Percentiles rank a stretch among this genome's conserved stretches.
Evolutionary conservation across 1,284 basidiomycete species (phyloP).

Genomic region (Fomitiporia mediterranea): DNA sequence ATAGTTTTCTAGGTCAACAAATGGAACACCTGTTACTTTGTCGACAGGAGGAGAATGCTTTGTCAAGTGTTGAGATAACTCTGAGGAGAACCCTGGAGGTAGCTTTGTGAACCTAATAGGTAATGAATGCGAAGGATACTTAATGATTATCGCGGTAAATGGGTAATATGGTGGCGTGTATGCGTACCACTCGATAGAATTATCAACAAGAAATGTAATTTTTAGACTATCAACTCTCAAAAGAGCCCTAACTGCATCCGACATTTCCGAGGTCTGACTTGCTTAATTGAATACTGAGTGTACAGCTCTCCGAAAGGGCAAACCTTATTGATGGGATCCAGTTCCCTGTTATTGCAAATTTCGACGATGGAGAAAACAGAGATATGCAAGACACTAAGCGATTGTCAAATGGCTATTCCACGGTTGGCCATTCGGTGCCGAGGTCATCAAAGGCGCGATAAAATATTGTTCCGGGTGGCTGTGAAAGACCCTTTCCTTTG

Average conservation of each 20-base stretch:
- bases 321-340: too few relatives aligned
- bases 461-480: neutral
- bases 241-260: neutral
- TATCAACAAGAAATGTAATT: constrained; percentile 72
- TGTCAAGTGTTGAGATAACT: constrained; percentile 58
- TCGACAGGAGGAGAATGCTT: constrained; percentile 47
- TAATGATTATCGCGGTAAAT: too few relatives aligned
- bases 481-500: neutral
- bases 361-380: too few relatives aligned
- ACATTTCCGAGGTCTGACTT: neutral
- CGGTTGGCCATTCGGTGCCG: too few relatives aligned
- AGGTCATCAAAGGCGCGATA: too few relatives aligned
- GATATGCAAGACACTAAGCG: too few relatives aligned
- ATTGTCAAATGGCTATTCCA: too few relatives aligned
- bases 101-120: constrained; percentile 64
- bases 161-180: neutral
- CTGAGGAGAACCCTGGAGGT: constrained; percentile 73
- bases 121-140: neutral
- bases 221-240: constrained; percentile 30
- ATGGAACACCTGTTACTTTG: constrained; percentile 52
- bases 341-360: too few relatives aligned
- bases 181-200: constrained; percentile 68
- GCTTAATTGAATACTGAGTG: too few relatives aligned
- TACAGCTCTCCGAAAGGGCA: too few relatives aligned
- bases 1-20: constrained; percentile 69